Evolutionary conservation across 2,329 filamentous ascomycete species (phyloP), one percentile per base, ranked within the genome.

Genomic region (Colletotrichum limetticola): DNA sequence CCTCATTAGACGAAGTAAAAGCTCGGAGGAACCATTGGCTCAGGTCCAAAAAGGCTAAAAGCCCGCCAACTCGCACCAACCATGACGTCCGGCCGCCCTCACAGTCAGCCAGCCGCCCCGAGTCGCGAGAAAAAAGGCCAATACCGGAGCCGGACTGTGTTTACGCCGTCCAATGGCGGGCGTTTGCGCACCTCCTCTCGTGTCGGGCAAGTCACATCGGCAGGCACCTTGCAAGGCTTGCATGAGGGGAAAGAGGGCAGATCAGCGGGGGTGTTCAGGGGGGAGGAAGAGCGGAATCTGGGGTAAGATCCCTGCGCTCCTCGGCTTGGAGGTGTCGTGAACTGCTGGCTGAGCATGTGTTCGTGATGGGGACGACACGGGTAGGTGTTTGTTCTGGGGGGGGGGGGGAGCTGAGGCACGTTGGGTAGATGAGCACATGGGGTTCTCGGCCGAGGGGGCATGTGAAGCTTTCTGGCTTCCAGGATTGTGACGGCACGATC

Each of bases 171-270:
- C 70, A 69, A 69, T 72, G 32, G 52, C 11, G 35, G 55, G 19
- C 3, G 22, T 56, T 63, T 28, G 53, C 42, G 30, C 24, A 49
- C 66, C 66, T 55, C 42, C 24, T 28, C 24, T 52, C n/a, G 30
- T 30, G 59, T 46, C 26, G 5, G 28, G 32, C n/a, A 14, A 37
- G 59, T 72, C 30, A 55, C 66, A 60, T 69, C 32, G 70, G 30
- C 32, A 64, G 66, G 32, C 28, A 69, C 53, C 32, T 63, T 58
- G 69, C 70, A 72, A 64, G 66, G 59, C 32, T 63, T 58, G 69
- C 70, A 72, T 69, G 66, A 64, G 70, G 66, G 66, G 59, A 37
- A 22, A 19, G 35, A 61, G 16, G 26, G 69, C 49, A 22, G 55
- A 72, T 72, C 59, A 26, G 70, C 59, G 66, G 46, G 42, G 55